Evolutionary conservation across 2,329 filamentous ascomycete genomes (phyloP), one percentile per base, ranked within the genome.

Genomic region (Harringtonia aguacate): DNA sequence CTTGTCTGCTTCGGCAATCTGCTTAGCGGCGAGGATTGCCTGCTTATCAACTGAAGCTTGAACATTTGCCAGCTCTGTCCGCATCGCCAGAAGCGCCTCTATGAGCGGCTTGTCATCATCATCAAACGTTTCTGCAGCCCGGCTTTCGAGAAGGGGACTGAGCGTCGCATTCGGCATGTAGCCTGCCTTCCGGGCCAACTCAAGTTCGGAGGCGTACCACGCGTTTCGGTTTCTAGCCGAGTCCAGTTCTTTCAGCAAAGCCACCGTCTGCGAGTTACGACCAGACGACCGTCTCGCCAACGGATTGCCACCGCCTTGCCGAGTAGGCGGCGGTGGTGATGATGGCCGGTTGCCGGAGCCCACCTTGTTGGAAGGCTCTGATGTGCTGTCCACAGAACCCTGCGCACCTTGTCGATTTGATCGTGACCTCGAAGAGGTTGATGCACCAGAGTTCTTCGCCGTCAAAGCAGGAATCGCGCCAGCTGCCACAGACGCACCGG

Each of bases 161-260:
- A 79, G 74, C 1, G 80, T 79, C 3, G 79, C 69, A 49, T 77
- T 87, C 15, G 86, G 76, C 8, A 79, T 73, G 56, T 97, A 98
- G 6, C 92, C 92, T 34, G 86, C 79, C 63, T 95, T 95, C 40
- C 85, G 80, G 8, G 92, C 94, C 50, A 98, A 69, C 46, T 94
- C 87, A 37, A 98, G 70, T 63, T 98, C 92, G 0, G 90, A 95
- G 8, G 88, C 87, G 61, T 94, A 95, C 92, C 92, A 98, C 1
- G 90, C 90, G 63, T 95, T 97, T 41, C 85, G 79, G 56, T 84
- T 92, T 55, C 86, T 86, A 4, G 82, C 75, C 9, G 79, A 73
- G 58, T 98, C 90, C 3, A 98, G 71, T 58, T 98, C 92, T 58
- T 92, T 90, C 14, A 86, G 70, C 13, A 95, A 62, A 0, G 84